Percentiles rank a stretch among this genome's conserved stretches.
Evolutionary conservation across 2,329 filamentous ascomycete species (phyloP).

Genomic region (Colletotrichum siamense): DNA sequence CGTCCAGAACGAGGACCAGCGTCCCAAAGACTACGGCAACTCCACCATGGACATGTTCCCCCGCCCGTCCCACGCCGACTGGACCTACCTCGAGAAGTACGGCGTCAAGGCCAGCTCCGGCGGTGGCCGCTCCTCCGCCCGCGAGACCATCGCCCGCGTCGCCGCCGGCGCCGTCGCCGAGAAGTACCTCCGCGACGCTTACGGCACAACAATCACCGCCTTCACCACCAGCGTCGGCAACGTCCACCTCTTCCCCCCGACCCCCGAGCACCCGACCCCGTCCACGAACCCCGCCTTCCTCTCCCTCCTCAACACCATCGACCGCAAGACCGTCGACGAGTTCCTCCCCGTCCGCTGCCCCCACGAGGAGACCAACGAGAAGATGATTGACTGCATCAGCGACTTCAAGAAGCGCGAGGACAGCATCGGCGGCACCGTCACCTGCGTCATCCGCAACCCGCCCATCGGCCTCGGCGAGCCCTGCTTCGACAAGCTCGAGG

Average conservation of each 20-base stretch:
- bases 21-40: conserved; percentile 89
- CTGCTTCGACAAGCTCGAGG: conserved; percentile 94
- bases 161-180: conserved; percentile 92
- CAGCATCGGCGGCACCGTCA: conserved; percentile 93
- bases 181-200: conserved; percentile 82
- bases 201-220: conserved; percentile 89
- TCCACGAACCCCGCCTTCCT: conserved; percentile 83
- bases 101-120: conserved; percentile 86
- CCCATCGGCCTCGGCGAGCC: conserved; percentile 91
- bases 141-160: conserved; percentile 93
- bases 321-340: conserved; percentile 78
- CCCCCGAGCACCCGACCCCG: conserved; percentile 68
- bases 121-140: conserved; percentile 87
- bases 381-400: conserved; percentile 82
- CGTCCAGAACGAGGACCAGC: conserved; percentile 91
- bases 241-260: conserved; percentile 78
- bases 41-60: conserved; percentile 92
- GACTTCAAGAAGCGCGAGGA: conserved; percentile 80
- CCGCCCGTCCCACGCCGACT: conserved; percentile 91
- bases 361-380: conserved; percentile 63
- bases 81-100: conserved; percentile 97
- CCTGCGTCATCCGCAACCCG: conserved; percentile 87
- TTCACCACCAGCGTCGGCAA: conserved; percentile 87
- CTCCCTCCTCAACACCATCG: conserved; percentile 72
- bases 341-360: conserved; percentile 91